Evolutionary conservation across 768 basidiomycete genomes (phyloP), one percentile per base, ranked within the genome.

Genomic region (Melanogaster broomeanus): DNA sequence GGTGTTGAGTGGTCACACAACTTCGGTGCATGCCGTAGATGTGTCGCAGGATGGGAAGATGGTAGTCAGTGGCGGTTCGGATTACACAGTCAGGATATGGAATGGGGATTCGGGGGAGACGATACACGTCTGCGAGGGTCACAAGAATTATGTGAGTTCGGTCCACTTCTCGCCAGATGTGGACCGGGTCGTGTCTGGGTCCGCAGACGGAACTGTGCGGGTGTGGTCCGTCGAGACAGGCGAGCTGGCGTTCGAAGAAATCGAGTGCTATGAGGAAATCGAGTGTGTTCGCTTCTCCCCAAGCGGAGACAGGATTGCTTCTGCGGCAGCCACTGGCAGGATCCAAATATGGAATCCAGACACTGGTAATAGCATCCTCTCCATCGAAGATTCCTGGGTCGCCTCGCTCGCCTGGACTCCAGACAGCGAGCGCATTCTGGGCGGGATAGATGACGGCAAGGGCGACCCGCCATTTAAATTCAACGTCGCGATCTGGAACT

Each of bases 91-190:
- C 12, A 49, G 48, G 12, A 15, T 53, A 22, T 53, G 52, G 52
- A 33, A 49, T 16, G 19, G 22, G 13, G 31, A 48, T 19, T 50
- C 31, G 16, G 51, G 21, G 18, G 28, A 19, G 42, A 25, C 40
- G 31, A 21, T 41, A 11, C 21, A 22, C 21, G 3, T 40, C 4
- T 40, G 37, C 27, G 22, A 38, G 18, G 53, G 53, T 27, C 58
- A 59, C 37, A 40, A 38, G 24, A 44, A 35, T 37, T 72, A 72
- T 2, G 47, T 59, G 22, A 49, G 28, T n/a, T 66, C 63, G 33
- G 71, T 76, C 44, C 56, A 65, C 55, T 69, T 78, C 46, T 74
- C 72, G 11, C 74, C 74, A 24, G 74, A 77, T 57, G 72, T 72
- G 6, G 65, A 67, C 39, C 62, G 71, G 41, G 62, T 78, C 33